Base-by-base conservation (phyloP, 352 stramenopile genomes). In the Globisporangium paddicum region DNA sequence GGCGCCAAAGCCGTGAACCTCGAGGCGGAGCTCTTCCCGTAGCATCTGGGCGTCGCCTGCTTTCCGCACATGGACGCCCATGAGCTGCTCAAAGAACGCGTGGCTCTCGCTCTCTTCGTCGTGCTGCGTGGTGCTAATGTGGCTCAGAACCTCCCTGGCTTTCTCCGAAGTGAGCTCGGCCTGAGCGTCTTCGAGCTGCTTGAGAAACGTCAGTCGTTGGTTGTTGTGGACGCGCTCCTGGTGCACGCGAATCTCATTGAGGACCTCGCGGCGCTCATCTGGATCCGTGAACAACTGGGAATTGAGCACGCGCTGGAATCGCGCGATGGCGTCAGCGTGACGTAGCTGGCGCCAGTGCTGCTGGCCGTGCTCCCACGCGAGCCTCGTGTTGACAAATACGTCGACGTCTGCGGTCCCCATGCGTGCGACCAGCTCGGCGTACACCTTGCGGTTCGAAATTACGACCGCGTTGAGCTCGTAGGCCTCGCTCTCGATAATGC, bases 401-500 rank as follows among this genome's bases (percentile, higher is more conserved):
- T 92, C 75, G 0, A 93, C 80, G 58, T 95, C 83, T 2, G 68
- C 72, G 0, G 75, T 88, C 32, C 73, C 69, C 58, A 96, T 74
- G 30, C 73, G 77, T 2, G 78, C 82, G 26, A 90, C 68, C 14
- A 93, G 60, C 57, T 93, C 75, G 6, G 83, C 79, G 52, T 96
- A 92, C 40, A 81, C 67, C 45, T 73, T 72, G 9, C 83, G 71
- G 53, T 96, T 96, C 8, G 72, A 79, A 44, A 92, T 92, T 30
- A 96, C 72, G 11, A 96, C 86, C 0, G 71, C 69, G 56, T 96
- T 95, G 0, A 94, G 49, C 55, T 96, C 86, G 38, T 86, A 73
- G 14, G 79, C 77, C 61, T 93, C 82, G 21, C 55, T 62, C 62
- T 92, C 84, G 30, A 93, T 79, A 53, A 91, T 79, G 19, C 84